Evolutionary conservation across 2,329 filamentous ascomycete genomes (phyloP).

Genomic region (Fusarium keratoplasticum): DNA sequence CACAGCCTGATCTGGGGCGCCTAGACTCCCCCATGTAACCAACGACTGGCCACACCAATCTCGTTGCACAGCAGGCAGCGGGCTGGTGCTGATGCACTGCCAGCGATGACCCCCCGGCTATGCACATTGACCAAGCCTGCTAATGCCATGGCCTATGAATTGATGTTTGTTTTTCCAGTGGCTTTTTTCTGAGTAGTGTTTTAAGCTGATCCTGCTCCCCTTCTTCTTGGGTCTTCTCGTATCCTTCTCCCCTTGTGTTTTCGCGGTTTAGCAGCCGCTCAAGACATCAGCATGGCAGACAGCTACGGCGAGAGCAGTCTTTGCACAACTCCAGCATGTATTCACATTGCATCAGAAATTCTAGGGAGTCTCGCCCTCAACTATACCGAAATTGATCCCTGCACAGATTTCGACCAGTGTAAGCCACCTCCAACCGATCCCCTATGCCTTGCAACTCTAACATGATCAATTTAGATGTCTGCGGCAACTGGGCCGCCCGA

Average conservation of each 20-base stretch:
- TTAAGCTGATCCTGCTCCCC: not conserved
- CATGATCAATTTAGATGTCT: slow-evolving; percentile 53
- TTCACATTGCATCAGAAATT: slow-evolving; percentile 48
- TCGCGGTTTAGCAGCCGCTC: not conserved
- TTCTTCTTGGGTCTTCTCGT: not conserved
- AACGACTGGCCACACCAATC: not conserved
- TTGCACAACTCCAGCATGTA: slow-evolving; percentile 43
- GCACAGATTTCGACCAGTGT: slow-evolving; percentile 75
- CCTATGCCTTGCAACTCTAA: not conserved
- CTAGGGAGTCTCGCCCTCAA: slow-evolving; percentile 49
- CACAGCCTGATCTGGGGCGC: not conserved
- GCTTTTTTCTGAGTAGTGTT: not conserved
- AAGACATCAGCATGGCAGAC: not conserved
- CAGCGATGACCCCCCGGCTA: not conserved
- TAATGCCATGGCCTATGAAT: not conserved
- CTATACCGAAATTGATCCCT: slow-evolving; percentile 73
- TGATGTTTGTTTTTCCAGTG: not conserved
- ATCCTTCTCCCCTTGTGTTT: not conserved
- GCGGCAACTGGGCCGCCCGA: slow-evolving; percentile 72
- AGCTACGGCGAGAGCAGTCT: slow-evolving; percentile 2
- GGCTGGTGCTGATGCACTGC: not conserved
- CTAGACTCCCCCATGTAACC: not conserved
- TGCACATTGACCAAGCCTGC: not conserved
- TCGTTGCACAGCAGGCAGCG: not conserved
- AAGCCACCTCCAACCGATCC: not conserved